Base-by-base conservation (phyloP, 208 protist species). In the Acanthamoeba lenticulata region DNA sequence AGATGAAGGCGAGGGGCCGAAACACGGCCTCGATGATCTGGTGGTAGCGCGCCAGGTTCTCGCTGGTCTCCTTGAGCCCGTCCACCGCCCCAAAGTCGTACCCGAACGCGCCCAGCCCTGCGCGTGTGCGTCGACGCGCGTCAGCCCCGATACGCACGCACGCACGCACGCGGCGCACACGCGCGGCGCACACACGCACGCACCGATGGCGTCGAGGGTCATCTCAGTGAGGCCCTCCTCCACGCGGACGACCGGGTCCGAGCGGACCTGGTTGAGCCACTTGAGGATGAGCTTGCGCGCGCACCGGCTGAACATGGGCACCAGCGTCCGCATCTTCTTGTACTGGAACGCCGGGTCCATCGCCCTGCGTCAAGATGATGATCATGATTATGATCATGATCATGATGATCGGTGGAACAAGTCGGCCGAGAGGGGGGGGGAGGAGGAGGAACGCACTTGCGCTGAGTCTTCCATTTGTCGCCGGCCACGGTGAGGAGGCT, bases 301-400 rank as follows among this genome's bases (percentile, higher is more conserved):
- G 57, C 83, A 90, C 29, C 57, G 44, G n/a, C 47, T 21, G 34
- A 90, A 90, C 24, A 90, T 19, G 36, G 83, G 83, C 47, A 90
- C 83, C 83, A 90, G 44, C 0, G 83, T 90, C 5, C 36, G 47
- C n/a, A 90, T 90, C 83, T 90, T 90, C 83, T 90, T 90, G 57
- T 90, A 90, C 36, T 90, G 44, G 27, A 90, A 90, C 19, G 83
- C 83, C 6, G 83, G 83, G 3, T 90, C 83, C 83, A 90, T 90
- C 27, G 83, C 83, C 27, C 72, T 83, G 34, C 21, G 9, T 45
- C 15, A 11, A 40, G 38, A 15, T 29, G 38, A 42, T 9, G 9
- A 27, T 27, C 24, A n/a, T 5, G 24, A 21, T 62, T 5, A 62
- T 15, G 15, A 15, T 15, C 45, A 17, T 5, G 5, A 52, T 5